Evolutionary conservation across 2,329 filamentous ascomycete species (phyloP).

Genomic region (Aspergillus quadrilineatus): DNA sequence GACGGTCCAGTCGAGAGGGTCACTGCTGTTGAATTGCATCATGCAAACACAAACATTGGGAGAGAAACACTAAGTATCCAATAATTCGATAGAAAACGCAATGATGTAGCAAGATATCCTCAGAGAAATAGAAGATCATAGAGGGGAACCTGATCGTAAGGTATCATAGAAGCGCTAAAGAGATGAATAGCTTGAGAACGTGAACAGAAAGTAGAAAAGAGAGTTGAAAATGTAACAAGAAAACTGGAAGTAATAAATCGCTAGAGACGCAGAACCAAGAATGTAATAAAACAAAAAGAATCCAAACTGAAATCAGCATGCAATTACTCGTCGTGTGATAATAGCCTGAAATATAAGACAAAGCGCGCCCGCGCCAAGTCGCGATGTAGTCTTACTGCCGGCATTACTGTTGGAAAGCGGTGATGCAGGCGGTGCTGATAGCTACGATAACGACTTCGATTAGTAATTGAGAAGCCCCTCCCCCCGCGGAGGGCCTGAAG

Average conservation of each 20-base stretch:
- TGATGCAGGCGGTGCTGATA: slow-evolving; percentile 7
- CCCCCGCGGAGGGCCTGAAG: neutral
- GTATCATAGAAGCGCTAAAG: no score
- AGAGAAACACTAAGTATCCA: neutral
- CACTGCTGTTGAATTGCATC: slow-evolving; percentile 42
- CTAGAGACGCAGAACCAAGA: no score
- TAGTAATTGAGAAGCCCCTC: slow-evolving; percentile 11
- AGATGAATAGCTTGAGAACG: no score
- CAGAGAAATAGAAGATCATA: neutral
- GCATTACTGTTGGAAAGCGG: neutral
- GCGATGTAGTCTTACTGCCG: slow-evolving; percentile 14
- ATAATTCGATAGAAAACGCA: no score
- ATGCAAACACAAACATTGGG: neutral
- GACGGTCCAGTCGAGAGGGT: slow-evolving; percentile 74
- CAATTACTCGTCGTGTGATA: neutral
- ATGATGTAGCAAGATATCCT: neutral
- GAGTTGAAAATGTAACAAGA: no score
- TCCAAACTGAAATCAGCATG: neutral
- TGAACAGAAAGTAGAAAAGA: no score
- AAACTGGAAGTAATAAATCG: no score
- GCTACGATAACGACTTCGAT: slow-evolving; percentile 2
- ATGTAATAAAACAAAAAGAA: no score
- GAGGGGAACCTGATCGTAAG: no score
- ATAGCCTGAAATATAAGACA: neutral
- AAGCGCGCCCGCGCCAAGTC: neutral